Percentiles rank a stretch among this genome's conserved stretches.
Conservation (phyloP, 345 rosid species). For the Reutealis trisperma region DNA sequence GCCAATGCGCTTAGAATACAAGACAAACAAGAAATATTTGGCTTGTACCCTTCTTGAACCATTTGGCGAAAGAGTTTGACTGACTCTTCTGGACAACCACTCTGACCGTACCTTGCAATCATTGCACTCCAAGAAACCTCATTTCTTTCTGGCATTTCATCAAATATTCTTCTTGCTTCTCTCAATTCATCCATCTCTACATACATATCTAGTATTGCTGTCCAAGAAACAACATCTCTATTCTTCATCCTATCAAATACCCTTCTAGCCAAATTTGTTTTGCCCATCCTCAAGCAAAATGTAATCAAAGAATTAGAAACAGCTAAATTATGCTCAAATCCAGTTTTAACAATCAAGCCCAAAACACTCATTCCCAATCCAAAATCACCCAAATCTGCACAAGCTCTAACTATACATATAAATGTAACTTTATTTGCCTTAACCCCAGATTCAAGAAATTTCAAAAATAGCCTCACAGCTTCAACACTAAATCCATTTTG, state of each 20-base stretch:
- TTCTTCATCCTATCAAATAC: slow-evolving; percentile 48
- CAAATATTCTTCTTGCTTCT: slow-evolving; percentile 52
- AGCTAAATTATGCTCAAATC: slow-evolving; percentile 40
- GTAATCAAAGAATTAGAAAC: slow-evolving; percentile 59
- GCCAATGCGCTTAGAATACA: slow-evolving; percentile 47
- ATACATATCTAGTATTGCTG: slow-evolving; percentile 53
- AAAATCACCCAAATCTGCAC: slow-evolving; percentile 36
- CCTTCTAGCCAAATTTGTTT: slow-evolving; percentile 39
- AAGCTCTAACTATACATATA: slow-evolving; percentile 47
- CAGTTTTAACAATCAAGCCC: slow-evolving; percentile 50
- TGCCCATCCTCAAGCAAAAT: slow-evolving; percentile 47
- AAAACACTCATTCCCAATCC: slow-evolving; percentile 41
- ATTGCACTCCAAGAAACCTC: slow-evolving; percentile 63
- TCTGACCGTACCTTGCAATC: slow-evolving; percentile 60
- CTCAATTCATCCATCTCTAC: slow-evolving; percentile 43
- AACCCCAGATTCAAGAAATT: slow-evolving; percentile 42
- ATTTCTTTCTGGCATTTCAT: slow-evolving; percentile 57
- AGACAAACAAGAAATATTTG: slow-evolving; percentile 46
- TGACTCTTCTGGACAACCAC: slow-evolving; percentile 50
- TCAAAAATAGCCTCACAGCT: slow-evolving; percentile 47
- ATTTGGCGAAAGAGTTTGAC: slow-evolving; percentile 43
- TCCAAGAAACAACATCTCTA: slow-evolving; percentile 64
- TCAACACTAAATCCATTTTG: slow-evolving; percentile 43
- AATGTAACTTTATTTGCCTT: slow-evolving; percentile 53
- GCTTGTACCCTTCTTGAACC: slow-evolving; percentile 38